Conservation (phyloP, 2,329 filamentous ascomycete genomes). For the Corinectria fuckeliana region DNA sequence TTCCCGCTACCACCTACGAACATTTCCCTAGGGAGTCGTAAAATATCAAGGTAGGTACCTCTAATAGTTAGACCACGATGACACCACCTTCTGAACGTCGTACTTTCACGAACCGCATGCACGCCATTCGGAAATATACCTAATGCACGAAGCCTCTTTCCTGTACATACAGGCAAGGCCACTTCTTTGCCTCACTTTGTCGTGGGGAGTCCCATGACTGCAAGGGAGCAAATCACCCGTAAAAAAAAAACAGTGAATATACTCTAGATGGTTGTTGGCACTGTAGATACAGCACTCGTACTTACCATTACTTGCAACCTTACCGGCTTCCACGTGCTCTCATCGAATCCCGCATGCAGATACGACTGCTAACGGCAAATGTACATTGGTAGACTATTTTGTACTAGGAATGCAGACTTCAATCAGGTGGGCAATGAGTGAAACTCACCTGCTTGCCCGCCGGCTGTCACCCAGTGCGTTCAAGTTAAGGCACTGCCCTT, state of each 20-base stretch:
- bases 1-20: too few species aligned
- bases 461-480: not conserved
- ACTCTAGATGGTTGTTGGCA: slow-evolving; percentile 3
- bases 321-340: slow-evolving; percentile 8
- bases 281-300: not conserved
- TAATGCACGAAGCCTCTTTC: not conserved
- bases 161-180: not conserved
- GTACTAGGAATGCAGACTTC: not conserved
- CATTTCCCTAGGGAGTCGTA: too few species aligned
- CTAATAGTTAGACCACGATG: too few species aligned
- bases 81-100: too few species aligned
- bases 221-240: not conserved
- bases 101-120: not conserved
- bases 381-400: not conserved
- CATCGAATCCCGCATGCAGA: not conserved
- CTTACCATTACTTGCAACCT: not conserved
- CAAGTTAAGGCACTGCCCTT: too few species aligned
- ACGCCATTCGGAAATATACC: not conserved
- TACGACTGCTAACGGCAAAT: not conserved
- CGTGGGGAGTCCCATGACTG: not conserved
- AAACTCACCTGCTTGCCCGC: not conserved
- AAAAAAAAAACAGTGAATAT: not conserved
- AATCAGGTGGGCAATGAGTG: not conserved
- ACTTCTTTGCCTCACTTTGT: not conserved
- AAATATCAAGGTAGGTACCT: too few species aligned